phyloP scores from a whole-genome alignment of 495 filamentous ascomycete genomes.

The Penicillium cosmopolitanum region DNA sequence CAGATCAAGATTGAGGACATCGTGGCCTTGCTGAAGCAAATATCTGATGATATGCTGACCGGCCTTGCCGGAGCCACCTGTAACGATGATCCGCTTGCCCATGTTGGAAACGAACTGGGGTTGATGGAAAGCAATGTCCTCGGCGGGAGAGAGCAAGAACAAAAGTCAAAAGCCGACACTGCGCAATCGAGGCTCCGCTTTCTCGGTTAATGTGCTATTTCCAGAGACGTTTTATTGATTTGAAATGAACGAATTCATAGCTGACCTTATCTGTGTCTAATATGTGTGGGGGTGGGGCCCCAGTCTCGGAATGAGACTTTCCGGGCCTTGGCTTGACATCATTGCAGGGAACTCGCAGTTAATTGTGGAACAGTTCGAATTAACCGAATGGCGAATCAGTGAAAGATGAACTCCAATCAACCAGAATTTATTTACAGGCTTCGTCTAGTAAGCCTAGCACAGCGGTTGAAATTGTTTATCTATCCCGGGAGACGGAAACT shows the following conservation, averaged over 20 bases:
- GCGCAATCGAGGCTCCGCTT: neutral
- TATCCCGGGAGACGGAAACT: no score
- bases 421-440: no score
- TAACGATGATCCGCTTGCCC: constrained; percentile 57
- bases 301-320: neutral
- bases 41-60: constrained; percentile 60
- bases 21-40: constrained; percentile 54
- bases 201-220: no score
- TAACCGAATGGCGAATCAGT: neutral
- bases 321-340: neutral
- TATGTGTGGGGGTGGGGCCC: constrained; percentile 1
- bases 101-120: constrained; percentile 12
- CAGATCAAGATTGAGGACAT: constrained; percentile 62
- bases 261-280: neutral
- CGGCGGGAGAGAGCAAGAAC: no score
- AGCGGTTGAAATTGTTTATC: no score
- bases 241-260: neutral
- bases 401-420: neutral
- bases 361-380: neutral
- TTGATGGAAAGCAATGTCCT: neutral
- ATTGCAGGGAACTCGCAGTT: neutral
- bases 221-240: neutral
- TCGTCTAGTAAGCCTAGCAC: no score
- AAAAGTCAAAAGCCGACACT: neutral
- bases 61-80: constrained; percentile 62